phyloP scores from a whole-genome alignment of 2,329 filamentous ascomycete species.

The Zymoseptoria tritici region DNA sequence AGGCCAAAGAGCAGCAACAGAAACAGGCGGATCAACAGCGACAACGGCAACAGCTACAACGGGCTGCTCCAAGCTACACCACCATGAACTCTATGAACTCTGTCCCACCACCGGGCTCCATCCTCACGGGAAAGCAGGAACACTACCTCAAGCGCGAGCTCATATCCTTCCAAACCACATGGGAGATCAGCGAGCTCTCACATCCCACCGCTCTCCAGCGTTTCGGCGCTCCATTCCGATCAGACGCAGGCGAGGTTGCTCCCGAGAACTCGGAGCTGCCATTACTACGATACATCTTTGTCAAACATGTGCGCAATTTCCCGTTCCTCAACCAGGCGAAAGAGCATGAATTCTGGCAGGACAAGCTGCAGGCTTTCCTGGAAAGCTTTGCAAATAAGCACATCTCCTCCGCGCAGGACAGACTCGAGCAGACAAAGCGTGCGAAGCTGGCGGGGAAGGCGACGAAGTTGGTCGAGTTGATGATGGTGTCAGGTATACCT shows the following conservation, averaged over 20 bases:
- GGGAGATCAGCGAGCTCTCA: conserved; percentile 86
- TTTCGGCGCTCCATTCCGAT: conserved; percentile 92
- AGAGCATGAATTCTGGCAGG: conserved; percentile 99
- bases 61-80: conserved; percentile 21
- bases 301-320: conserved; percentile 95
- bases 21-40: neutral
- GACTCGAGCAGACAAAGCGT: conserved; percentile 91
- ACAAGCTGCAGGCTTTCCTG: conserved; percentile 91
- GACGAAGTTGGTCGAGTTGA: conserved; percentile 91
- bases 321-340: conserved; percentile 93
- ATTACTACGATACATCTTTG: conserved; percentile 91
- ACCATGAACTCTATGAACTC: conserved; percentile 35
- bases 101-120: conserved; percentile 47
- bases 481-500: conserved; percentile 97
- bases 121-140: conserved; percentile 92
- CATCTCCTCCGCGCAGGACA: conserved; percentile 93
- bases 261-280: conserved; percentile 91
- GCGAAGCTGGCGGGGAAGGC: conserved; percentile 87
- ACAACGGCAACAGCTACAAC: conserved; percentile 16
- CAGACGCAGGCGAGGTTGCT: conserved; percentile 83
- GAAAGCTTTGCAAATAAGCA: conserved; percentile 96
- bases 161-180: conserved; percentile 78
- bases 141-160: conserved; percentile 98
- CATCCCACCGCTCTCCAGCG: conserved; percentile 89
- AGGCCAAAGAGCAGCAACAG: conserved; percentile 10